These are phyloP conservation scores for Nemania bipapillata DNA, from an alignment of 2,329 filamentous ascomycete genomes.

Conservation along the genomic window DNA sequence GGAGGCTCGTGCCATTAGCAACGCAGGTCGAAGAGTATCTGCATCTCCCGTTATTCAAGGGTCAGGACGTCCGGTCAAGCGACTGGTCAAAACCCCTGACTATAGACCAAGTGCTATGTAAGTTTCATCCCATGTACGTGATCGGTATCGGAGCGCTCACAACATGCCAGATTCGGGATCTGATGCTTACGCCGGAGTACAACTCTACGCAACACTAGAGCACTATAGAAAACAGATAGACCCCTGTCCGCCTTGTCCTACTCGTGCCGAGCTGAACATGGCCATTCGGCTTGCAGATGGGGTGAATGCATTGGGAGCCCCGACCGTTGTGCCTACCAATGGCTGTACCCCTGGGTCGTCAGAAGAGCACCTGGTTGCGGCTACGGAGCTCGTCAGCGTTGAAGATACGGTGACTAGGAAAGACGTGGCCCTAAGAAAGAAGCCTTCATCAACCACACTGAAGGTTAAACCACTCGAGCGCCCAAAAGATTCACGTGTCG, in stretches of 20 bases:
- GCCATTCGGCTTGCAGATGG: conserved; percentile 69
- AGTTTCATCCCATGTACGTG: conserved; percentile 51
- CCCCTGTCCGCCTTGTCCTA: conserved; percentile 77
- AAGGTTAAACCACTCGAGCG: conserved; percentile 15
- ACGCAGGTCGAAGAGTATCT: conserved; percentile 77
- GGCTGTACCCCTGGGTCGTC: conserved; percentile 22
- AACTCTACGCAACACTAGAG: conserved; percentile 78
- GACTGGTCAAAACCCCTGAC: conserved; percentile 76
- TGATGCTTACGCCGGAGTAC: conserved; percentile 82
- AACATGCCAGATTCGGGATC: conserved; percentile 73
- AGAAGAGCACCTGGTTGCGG: conserved; percentile 35
- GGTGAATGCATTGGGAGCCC: conserved; percentile 42
- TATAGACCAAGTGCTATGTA: conserved; percentile 75
- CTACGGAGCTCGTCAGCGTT: conserved; percentile 43
- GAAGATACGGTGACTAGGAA: conserved; percentile 37
- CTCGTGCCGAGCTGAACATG: conserved; percentile 72
- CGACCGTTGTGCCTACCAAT: conserved; percentile 27
- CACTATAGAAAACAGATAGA: conserved; percentile 71
- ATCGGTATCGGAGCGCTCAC: conserved; percentile 45
- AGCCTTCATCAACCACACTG: neutral
- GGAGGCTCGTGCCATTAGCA: conserved; percentile 72
- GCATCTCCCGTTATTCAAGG: conserved; percentile 80
- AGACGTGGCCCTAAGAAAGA: conserved; percentile 23
- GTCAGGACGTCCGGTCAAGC: conserved; percentile 72
- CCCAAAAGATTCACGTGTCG: conserved; percentile 56